phyloP scores from a whole-genome alignment of 2,329 filamentous ascomycete genomes.

The Phoma herbarum region DNA sequence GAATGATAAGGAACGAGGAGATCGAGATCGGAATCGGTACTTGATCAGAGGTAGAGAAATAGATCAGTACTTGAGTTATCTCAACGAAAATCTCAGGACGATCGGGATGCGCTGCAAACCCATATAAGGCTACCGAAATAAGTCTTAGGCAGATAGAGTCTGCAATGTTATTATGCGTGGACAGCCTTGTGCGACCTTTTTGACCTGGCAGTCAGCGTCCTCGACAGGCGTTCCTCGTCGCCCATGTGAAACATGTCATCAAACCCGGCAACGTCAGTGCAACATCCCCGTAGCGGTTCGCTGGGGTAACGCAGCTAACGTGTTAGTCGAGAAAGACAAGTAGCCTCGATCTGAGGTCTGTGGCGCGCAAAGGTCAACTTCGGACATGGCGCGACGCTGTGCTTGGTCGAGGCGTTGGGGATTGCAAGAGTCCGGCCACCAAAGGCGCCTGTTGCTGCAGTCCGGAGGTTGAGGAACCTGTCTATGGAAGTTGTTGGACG shows the following conservation, averaged over 20 bases:
- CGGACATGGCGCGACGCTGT: conserved; percentile 17
- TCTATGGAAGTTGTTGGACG: not conserved
- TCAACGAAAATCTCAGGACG: conserved; percentile 8
- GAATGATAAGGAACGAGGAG: not conserved
- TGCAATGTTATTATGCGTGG: conserved; percentile 38
- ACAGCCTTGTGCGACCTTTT: conserved; percentile 33
- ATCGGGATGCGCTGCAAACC: conserved; percentile 20
- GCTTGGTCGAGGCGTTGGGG: conserved; percentile 10
- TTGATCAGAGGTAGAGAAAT: conserved; percentile 5
- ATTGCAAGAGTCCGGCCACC: conserved; percentile 7
- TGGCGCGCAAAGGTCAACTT: conserved; percentile 6
- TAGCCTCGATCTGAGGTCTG: conserved; percentile 10
- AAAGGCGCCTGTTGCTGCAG: conserved; percentile 15
- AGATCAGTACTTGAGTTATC: conserved; percentile 5
- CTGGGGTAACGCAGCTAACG: conserved; percentile 34
- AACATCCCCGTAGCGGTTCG: conserved; percentile 28
- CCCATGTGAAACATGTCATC: conserved; percentile 38
- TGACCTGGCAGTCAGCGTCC: conserved; percentile 24
- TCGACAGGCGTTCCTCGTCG: conserved; percentile 34
- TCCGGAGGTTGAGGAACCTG: conserved; percentile 4
- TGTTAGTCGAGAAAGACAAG: conserved; percentile 3
- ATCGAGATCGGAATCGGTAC: conserved; percentile 7
- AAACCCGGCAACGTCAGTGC: conserved; percentile 31
- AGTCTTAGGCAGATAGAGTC: conserved; percentile 22
- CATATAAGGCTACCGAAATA: conserved; percentile 31